Conservation (phyloP, 495 filamentous ascomycete species). For the Aspergillus haitiensis region DNA sequence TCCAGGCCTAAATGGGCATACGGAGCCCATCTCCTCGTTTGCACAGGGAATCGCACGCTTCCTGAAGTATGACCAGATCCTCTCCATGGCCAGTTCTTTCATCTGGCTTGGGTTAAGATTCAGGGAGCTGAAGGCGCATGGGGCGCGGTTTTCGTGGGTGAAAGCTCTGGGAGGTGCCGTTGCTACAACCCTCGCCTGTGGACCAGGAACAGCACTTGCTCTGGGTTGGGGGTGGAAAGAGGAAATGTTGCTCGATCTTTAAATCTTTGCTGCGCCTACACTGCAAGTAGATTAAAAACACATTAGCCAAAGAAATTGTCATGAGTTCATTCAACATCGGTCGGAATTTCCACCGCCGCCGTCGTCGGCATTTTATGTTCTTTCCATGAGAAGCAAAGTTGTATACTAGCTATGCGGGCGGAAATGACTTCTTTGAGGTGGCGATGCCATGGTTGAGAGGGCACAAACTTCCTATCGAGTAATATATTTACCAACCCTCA, state of each 20-base stretch:
- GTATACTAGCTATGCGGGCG: too few relatives aligned
- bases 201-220: slow-evolving; percentile 25
- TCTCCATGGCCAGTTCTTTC: slow-evolving; percentile 17
- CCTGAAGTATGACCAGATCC: slow-evolving; percentile 24
- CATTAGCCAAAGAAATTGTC: too few relatives aligned
- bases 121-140: slow-evolving; percentile 19
- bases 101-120: slow-evolving; percentile 21
- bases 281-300: too few relatives aligned
- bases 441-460: too few relatives aligned
- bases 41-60: slow-evolving; percentile 12
- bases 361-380: too few relatives aligned
- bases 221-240: slow-evolving; percentile 29
- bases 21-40: slow-evolving; percentile 14
- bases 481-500: too few relatives aligned
- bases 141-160: slow-evolving; percentile 14
- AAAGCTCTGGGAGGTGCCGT: slow-evolving; percentile 10
- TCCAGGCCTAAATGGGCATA: neutral
- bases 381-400: too few relatives aligned
- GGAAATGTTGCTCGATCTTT: slow-evolving; percentile 10
- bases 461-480: too few relatives aligned
- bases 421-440: too few relatives aligned
- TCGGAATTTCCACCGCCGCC: too few relatives aligned
- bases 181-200: slow-evolving; percentile 7
- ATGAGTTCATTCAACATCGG: too few relatives aligned
- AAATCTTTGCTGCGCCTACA: neutral